Evolutionary conservation across 78 protist genomes (phyloP), one percentile per base, ranked within the genome.

Genomic region (Dictyostelium purpureum): DNA sequence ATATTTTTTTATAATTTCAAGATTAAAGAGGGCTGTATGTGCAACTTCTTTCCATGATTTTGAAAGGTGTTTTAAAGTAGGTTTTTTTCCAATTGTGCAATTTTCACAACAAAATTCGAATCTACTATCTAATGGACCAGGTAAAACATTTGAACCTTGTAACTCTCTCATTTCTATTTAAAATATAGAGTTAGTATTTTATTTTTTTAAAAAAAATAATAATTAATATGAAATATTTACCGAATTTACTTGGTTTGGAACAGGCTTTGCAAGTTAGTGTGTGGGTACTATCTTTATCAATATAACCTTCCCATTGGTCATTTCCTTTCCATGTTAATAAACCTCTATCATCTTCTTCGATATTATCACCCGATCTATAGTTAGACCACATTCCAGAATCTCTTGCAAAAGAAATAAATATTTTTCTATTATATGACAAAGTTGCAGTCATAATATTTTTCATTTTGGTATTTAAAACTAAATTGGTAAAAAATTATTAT

Each of bases 21-120:
- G 61, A 85, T 85, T 85, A 6, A 12, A 85, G 5, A 85, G 61
- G 14, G 92, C 92, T 4, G 92, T 85, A n/a, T 85, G 92, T 7
- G 92, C 92, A 11, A 85, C 92, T 43, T 85, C 92, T 61, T 85
- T 85, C 92, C 92, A 85, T 16, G 92, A 85, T 43, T 85, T 85
- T 11, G 83, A 61, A 3, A 71, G 92, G 57, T 85, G 92, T 57
- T 26, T 54, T 5, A 85, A n/a, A 42, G 61, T 70, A 33, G 80
- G 80, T 54, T 75, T 52, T 59, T 51, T 57, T 10, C 11, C 45
- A 33, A 35, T 12, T 1, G 80, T 45, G 12, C 92, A 85, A 19
- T 4, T 2, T 6, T 37, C 51, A 47, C 92, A 85, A 28, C 18
- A 35, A 59, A 85, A 85, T 61, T 85, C 92, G 73, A 28, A 85